These are phyloP conservation scores for Phytophthora sp. DNA, from an alignment of 352 stramenopile genomes.

Conservation along the genomic window DNA sequence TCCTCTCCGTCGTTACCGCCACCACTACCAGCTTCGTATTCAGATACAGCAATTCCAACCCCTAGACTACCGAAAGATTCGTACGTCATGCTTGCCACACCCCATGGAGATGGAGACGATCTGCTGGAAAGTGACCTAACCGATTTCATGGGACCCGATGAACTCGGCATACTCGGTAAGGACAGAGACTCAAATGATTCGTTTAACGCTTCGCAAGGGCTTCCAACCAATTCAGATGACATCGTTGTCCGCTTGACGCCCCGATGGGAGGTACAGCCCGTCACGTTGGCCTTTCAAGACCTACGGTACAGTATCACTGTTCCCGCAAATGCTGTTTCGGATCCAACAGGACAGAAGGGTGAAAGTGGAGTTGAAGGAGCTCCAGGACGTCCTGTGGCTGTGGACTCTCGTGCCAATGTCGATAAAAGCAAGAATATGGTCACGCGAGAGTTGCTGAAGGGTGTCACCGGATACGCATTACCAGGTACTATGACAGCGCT, in stretches of 20 bases:
- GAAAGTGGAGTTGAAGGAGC: conserved; percentile 25
- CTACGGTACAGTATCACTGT: conserved; percentile 40
- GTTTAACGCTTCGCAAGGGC: conserved; percentile 26
- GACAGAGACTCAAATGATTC: conserved; percentile 17
- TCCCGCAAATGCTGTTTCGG: conserved; percentile 14
- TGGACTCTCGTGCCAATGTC: conserved; percentile 48
- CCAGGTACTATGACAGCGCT: conserved; percentile 90
- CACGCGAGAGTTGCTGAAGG: conserved; percentile 70
- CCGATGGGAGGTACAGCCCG: conserved; percentile 36
- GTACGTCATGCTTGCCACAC: conserved; percentile 40
- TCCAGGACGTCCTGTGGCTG: conserved; percentile 25
- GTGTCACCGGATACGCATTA: conserved; percentile 75
- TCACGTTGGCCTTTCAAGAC: conserved; percentile 58
- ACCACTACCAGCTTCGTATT: conserved; percentile 7
- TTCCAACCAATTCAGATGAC: conserved; percentile 20
- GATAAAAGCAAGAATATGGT: conserved; percentile 54
- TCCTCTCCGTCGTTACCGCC: conserved; percentile 1
- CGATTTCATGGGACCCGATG: conserved; percentile 1
- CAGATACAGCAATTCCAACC: conserved; percentile 8
- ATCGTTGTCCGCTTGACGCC: conserved; percentile 25
- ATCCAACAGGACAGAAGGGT: conserved; percentile 4
- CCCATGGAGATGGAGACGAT: conserved; percentile 28
- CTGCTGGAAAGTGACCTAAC: conserved; percentile 34
- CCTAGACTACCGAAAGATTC: conserved; percentile 37
- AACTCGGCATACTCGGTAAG: conserved; percentile 9